Evolutionary conservation across 805 yeast species (phyloP).

Genomic region (Lipomyces lipofer): DNA sequence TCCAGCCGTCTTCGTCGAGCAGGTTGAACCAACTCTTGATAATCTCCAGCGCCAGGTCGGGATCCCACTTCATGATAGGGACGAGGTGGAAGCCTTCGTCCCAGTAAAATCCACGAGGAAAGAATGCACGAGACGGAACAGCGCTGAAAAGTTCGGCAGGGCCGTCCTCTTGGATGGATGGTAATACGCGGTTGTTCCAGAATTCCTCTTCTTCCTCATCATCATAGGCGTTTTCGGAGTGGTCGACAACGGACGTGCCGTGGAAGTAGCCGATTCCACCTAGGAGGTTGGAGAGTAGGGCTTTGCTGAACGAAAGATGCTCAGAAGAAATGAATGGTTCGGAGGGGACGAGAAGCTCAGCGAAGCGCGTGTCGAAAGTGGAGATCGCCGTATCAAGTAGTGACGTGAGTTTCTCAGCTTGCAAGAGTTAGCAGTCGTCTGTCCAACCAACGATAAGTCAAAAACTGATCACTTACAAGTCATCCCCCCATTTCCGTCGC

Average conservation of each 20-base stretch:
- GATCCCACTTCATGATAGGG: constrained; percentile 76
- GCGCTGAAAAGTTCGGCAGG: constrained; percentile 76
- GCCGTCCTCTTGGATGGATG: constrained; percentile 52
- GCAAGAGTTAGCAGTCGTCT: background rate
- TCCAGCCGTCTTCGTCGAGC: constrained; percentile 93
- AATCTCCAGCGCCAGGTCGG: constrained; percentile 46
- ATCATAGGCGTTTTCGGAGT: constrained; percentile 66
- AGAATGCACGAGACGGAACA: constrained; percentile 90
- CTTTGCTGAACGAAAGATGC: constrained; percentile 65
- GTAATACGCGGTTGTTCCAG: constrained; percentile 36
- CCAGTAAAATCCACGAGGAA: constrained; percentile 98
- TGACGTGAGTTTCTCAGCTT: constrained; percentile 18
- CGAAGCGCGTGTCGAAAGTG: constrained; percentile 56
- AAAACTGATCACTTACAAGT: constrained; percentile 14
- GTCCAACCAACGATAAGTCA: background rate
- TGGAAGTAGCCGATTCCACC: constrained; percentile 90
- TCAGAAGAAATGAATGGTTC: constrained; percentile 53
- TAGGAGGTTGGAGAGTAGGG: constrained; percentile 73
- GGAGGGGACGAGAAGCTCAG: constrained; percentile 49
- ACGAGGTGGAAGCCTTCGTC: constrained; percentile 95
- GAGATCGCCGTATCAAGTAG: constrained; percentile 40
- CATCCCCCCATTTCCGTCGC: constrained; percentile 10
- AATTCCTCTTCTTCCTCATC: constrained; percentile 58
- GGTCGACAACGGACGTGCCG: constrained; percentile 81
- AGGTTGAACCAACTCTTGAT: constrained; percentile 82